Percentiles rank a stretch among this genome's conserved stretches.
Evolutionary conservation across 2,329 filamentous ascomycete species (phyloP).

Genomic region (Penicillium digitatum): DNA sequence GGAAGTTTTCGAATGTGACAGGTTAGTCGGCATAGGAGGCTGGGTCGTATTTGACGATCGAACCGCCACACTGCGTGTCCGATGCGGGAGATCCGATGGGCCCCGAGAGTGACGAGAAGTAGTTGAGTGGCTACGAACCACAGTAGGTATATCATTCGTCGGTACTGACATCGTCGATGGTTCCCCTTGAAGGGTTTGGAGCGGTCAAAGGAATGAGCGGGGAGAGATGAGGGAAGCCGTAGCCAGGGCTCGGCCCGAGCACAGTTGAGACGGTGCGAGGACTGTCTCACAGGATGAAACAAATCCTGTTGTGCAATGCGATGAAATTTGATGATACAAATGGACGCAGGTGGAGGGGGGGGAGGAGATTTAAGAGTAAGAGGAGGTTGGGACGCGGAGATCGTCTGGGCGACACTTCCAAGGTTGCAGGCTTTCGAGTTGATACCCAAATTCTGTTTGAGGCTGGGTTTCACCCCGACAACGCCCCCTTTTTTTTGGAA

Average conservation of each 20-base stretch:
- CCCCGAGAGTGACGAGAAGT: slow-evolving; percentile 45
- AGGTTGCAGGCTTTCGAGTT: slow-evolving; percentile 7
- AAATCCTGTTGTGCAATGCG: slow-evolving; percentile 4
- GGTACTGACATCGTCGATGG: slow-evolving; percentile 44
- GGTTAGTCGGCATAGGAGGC: slow-evolving; percentile 30
- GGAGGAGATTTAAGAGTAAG: slow-evolving; percentile 1
- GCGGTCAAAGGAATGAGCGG: slow-evolving; percentile 16
- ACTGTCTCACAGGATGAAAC: slow-evolving; percentile 4
- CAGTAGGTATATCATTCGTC: slow-evolving; percentile 43
- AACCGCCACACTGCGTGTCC: slow-evolving; percentile 45
- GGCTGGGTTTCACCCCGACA: slow-evolving; percentile 4
- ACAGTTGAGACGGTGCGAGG: slow-evolving; percentile 1
- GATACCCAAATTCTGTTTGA: slow-evolving; percentile 12
- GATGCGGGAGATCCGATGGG: slow-evolving; percentile 44
- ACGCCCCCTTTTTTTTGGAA: background rate
- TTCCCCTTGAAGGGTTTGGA: slow-evolving; percentile 4
- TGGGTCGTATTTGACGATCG: slow-evolving; percentile 40
- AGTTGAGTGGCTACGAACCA: slow-evolving; percentile 50
- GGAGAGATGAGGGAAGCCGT: slow-evolving; percentile 12
- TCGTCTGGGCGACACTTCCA: background rate
- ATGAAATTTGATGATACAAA: background rate
- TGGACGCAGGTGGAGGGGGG: slow-evolving; percentile 4
- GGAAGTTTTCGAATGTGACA: slow-evolving; percentile 39
- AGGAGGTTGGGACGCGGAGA: slow-evolving; percentile 12
- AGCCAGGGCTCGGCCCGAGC: slow-evolving; percentile 9